phyloP scores from a whole-genome alignment of 805 yeast genomes.

The Zygoascus ofunaensis region DNA sequence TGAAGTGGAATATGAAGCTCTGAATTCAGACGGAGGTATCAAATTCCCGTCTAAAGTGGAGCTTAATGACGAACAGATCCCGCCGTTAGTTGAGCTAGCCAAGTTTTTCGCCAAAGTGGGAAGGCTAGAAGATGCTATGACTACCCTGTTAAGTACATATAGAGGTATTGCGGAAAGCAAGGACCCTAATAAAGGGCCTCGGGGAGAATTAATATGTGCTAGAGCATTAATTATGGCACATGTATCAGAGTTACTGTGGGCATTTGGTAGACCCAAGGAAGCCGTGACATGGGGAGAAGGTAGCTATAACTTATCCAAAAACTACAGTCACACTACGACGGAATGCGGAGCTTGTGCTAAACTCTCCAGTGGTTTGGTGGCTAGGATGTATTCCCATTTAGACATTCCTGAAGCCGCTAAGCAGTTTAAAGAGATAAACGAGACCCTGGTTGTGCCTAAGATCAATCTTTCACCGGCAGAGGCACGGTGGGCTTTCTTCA shows the following conservation, averaged over 20 bases:
- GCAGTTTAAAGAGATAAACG: slow-evolving; percentile 10
- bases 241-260: slow-evolving; percentile 23
- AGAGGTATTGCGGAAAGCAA: slow-evolving; percentile 13
- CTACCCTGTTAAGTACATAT: slow-evolving; percentile 18
- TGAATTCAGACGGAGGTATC: slow-evolving; percentile 3
- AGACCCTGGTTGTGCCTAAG: slow-evolving; percentile 5
- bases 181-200: neutral
- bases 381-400: slow-evolving; percentile 19
- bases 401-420: slow-evolving; percentile 9
- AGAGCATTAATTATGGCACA: slow-evolving; percentile 14
- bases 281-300: slow-evolving; percentile 23
- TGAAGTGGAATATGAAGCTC: neutral
- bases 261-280: slow-evolving; percentile 14
- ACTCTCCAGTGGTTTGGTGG: slow-evolving; percentile 14
- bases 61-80: slow-evolving; percentile 8
- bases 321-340: slow-evolving; percentile 15
- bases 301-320: slow-evolving; percentile 17
- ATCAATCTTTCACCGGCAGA: neutral
- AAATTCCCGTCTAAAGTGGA: slow-evolving; percentile 5
- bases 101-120: slow-evolving; percentile 11
- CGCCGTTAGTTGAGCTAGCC: slow-evolving; percentile 20
- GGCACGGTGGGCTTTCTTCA: neutral
- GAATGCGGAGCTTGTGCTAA: slow-evolving; percentile 24
- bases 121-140: slow-evolving; percentile 18
- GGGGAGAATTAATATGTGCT: slow-evolving; percentile 9